phyloP scores from a whole-genome alignment of 1,139 yeast species.

The Magnusiomyces suaveolens region DNA sequence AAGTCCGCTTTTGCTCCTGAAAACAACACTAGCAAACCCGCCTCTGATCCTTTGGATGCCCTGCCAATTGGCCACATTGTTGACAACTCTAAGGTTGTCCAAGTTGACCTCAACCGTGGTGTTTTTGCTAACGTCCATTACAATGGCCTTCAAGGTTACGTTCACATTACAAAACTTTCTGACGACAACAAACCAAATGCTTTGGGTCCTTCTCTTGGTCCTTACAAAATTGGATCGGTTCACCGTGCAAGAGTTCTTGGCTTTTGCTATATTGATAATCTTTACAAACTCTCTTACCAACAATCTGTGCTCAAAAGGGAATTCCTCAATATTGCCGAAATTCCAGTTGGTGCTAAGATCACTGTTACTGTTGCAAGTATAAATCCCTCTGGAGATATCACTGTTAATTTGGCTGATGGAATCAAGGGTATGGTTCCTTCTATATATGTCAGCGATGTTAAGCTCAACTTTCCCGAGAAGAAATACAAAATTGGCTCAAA shows the following conservation, averaged over 20 bases:
- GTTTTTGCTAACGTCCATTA: conserved; percentile 24
- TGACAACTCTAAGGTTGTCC: conserved; percentile 48
- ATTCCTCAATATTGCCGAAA: conserved; percentile 57
- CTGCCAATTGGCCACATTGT: conserved; percentile 71
- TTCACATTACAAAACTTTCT: conserved; percentile 56
- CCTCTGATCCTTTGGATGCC: conserved; percentile 45
- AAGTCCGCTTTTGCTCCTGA: conserved; percentile 11
- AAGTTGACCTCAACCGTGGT: conserved; percentile 38
- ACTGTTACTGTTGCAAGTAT: conserved; percentile 47
- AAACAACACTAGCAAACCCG: conserved; percentile 16
- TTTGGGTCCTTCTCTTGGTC: conserved; percentile 22
- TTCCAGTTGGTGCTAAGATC: conserved; percentile 58
- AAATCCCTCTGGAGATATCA: conserved; percentile 60
- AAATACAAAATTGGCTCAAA: conserved; percentile 77
- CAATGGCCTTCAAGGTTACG: conserved; percentile 25
- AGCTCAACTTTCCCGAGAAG: conserved; percentile 80
- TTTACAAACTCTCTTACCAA: conserved; percentile 59
- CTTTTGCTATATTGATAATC: conserved; percentile 54
- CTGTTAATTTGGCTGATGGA: conserved; percentile 52
- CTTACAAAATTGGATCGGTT: conserved; percentile 49
- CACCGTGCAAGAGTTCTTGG: conserved; percentile 75
- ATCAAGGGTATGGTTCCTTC: conserved; percentile 71
- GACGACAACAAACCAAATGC: conserved; percentile 41
- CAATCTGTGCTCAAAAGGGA: conserved; percentile 52
- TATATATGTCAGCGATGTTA: conserved; percentile 73